Evolutionary conservation across 192 early-diverging fungal species (phyloP), one percentile per base, ranked within the genome.

Genomic region (Umbelopsis vinacea): DNA sequence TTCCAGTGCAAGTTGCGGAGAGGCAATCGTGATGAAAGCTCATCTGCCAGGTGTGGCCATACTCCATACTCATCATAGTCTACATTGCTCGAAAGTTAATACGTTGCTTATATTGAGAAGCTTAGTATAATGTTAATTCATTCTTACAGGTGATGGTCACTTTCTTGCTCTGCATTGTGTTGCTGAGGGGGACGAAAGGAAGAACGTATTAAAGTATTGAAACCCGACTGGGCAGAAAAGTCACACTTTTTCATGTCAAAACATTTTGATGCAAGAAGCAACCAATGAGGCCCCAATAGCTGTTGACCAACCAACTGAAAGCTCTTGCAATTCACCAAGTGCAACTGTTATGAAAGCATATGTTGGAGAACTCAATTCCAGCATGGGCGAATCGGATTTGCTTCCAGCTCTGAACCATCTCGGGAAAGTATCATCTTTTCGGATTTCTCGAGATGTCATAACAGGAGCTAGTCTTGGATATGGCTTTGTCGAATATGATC

Each of bases 1-100:
- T 90, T 92, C 90, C 94, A 96, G 35, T 84, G 83, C 15, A 96
- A 74, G 71, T 94, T 93, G 45, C 90, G 85, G 29, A 96, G 83
- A 3, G 95, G 95, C 38, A 96, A 85, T n/a, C 91, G 84, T 29
- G 82, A 70, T 33, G 69, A 75, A 48, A 96, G 83, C 45, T 91
- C 92, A 47, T 87, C 81, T 17, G 85, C 84, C 21, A 95, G 84
- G 24, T 82, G 79, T 40, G 77, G 79, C 92, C 92, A 94, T 33
- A 87, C 81, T 9, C 77, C 85, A 77, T 78, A 81, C 57, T 88
- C 85, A 60, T 88, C 87, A 69, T 78, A 80, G 69, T 88, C 87
- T 88, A 71, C 8, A 40, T 19, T 76, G 0, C 46, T 21, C 22
- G 22, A 29, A 38, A 45, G 11, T 68, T 37, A 37, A 48, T 12